phyloP scores from a whole-genome alignment of 2,329 filamentous ascomycete genomes.

The Colletotrichum sp. region DNA sequence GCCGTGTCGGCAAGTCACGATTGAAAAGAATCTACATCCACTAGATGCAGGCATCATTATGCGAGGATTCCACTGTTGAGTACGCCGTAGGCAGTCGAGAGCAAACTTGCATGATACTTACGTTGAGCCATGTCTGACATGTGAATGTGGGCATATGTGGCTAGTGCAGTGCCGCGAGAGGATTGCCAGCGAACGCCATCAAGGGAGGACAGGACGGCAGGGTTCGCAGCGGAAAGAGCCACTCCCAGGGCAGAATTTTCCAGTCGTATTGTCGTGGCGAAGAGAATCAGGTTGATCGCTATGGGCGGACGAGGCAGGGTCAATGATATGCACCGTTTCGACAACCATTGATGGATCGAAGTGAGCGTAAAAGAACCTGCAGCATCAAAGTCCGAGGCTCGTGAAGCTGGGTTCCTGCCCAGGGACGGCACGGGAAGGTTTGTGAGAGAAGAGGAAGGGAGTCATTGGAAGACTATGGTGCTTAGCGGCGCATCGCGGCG shows the following conservation, averaged over 20 bases:
- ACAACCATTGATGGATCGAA: not conserved
- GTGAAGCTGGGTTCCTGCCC: not conserved
- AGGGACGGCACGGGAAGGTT: not conserved
- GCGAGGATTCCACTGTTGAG: not conserved
- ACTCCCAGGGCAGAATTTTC: not conserved
- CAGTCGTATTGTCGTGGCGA: not conserved
- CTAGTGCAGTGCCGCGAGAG: not conserved
- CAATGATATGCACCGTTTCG: not conserved
- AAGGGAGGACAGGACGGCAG: not conserved
- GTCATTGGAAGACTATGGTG: not conserved
- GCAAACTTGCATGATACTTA: not conserved
- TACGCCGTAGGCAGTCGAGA: not conserved
- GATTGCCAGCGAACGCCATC: not conserved
- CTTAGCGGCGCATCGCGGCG: not conserved
- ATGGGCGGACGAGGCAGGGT: not conserved
- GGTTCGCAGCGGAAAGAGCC: not conserved
- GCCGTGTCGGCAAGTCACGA: not conserved
- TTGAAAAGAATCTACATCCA: not conserved
- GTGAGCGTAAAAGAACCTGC: not conserved
- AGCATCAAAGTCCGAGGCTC: not conserved
- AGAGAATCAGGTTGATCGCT: not conserved
- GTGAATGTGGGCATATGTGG: conserved; percentile 16
- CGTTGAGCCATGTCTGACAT: conserved; percentile 14
- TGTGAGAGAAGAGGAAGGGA: not conserved
- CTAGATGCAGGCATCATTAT: not conserved